These are phyloP conservation scores for Adansonia madagascariensis DNA, from an alignment of 441 rosid species.

Conservation along the genomic window DNA sequence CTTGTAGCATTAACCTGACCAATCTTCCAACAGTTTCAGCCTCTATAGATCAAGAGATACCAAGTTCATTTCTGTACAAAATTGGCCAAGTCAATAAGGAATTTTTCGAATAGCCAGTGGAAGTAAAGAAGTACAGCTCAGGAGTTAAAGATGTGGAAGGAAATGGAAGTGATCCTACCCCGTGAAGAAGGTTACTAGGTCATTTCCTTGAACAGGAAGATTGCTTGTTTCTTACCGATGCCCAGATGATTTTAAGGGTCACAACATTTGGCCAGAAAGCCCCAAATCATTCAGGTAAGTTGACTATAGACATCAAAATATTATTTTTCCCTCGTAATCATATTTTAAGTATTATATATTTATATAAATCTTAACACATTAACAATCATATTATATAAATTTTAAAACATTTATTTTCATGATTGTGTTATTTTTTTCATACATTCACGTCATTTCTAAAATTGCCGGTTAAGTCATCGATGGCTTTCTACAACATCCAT, in stretches of 20 bases:
- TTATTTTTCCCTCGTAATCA: too few relatives aligned
- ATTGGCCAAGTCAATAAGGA: constrained; percentile 35
- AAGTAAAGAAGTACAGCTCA: constrained; percentile 41
- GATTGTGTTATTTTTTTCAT: neutral
- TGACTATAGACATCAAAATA: too few relatives aligned
- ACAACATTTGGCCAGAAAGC: constrained; percentile 45
- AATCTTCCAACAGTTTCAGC: constrained; percentile 23
- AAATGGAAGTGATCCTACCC: constrained; percentile 55
- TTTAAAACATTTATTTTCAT: too few relatives aligned
- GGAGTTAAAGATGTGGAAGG: constrained; percentile 50
- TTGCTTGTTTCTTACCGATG: constrained; percentile 43
- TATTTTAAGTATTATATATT: too few relatives aligned
- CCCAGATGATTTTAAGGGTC: constrained; percentile 42
- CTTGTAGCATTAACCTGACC: neutral
- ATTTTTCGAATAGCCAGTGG: constrained; percentile 51
- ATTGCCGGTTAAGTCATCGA: neutral
- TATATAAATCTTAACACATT: too few relatives aligned
- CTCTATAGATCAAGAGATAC: constrained; percentile 42
- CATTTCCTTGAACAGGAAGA: constrained; percentile 54
- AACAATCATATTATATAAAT: too few relatives aligned
- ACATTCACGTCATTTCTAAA: too few relatives aligned
- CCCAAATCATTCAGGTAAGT: constrained; percentile 48
- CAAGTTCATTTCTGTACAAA: constrained; percentile 32
- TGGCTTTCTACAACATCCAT: neutral
- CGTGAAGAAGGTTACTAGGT: constrained; percentile 43